Evolutionary conservation across 345 rosid genomes (phyloP), one percentile per base, ranked within the genome.

Genomic region (Trapa incisa): DNA sequence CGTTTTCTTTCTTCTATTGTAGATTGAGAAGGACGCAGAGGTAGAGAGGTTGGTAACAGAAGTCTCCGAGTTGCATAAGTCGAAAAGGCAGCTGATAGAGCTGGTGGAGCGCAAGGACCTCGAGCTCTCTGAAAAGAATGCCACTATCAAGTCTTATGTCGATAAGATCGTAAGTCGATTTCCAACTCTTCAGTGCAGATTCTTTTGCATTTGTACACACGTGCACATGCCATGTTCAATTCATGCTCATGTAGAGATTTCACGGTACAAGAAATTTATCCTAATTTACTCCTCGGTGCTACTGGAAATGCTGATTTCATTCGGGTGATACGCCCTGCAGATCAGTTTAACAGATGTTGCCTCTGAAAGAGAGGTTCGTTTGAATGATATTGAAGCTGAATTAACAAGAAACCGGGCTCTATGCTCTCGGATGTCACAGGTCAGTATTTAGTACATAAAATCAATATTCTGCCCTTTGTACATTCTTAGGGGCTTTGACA

Each of bases 11-110:
- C n/a, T 65, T 68, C 53, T 62, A n/a, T 43, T 69, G 61, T 62
- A 93, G 97, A 85, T 93, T 80, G 91, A 74, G 54, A 94, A 84
- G 78, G 99, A 89, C 69, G 92, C 96, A 54, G 92, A 85, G 69
- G 68, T 80, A 7, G 97, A 91, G 87, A 86, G 92, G 85, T 54
- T 94, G 67, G 62, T 80, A 5, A 77, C 71, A 33, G 96, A 89
- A 80, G 76, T 86, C 41, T 80, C 88, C 0, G 94, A 89, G 85
- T 54, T 87, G 65, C 96, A 80, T 65, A 89, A 89, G 76, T 91
- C 96, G 33, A 91, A 84, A 84, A 86, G 96, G 74, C 97, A 89
- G 81, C 66, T 94, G 76, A 77, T 89, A 70, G 96, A 84, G 71
- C 71, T 91, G 79, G 74, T 94, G 72, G 99, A 87, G 79, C 89